Evolutionary conservation across 805 yeast genomes (phyloP).

Genomic region (Candida succiphila): DNA sequence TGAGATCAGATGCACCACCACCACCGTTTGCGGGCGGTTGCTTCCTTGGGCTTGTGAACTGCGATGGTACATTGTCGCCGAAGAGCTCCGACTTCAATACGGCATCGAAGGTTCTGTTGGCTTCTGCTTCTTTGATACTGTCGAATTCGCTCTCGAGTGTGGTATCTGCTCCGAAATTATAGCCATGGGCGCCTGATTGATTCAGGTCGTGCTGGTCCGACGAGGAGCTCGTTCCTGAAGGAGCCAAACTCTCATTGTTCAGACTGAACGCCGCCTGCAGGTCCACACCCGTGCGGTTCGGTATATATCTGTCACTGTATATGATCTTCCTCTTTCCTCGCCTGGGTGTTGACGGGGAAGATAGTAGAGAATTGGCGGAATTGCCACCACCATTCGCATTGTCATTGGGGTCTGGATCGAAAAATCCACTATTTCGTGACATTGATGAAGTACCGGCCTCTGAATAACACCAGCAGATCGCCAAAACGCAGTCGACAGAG

Average conservation of each 20-base stretch:
- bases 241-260: slow-evolving; percentile 11
- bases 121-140: slow-evolving; percentile 63
- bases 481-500: too few relatives aligned
- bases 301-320: slow-evolving; percentile 82
- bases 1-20: background rate
- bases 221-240: too few relatives aligned
- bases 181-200: background rate
- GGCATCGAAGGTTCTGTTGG: slow-evolving; percentile 78
- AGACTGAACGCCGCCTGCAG: slow-evolving; percentile 76
- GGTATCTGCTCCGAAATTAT: slow-evolving; percentile 4
- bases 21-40: background rate
- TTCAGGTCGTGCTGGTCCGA: too few relatives aligned
- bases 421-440: too few relatives aligned
- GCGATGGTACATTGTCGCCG: slow-evolving; percentile 68
- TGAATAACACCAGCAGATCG: too few relatives aligned
- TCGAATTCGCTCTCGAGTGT: slow-evolving; percentile 52
- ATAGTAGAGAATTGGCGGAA: slow-evolving; percentile 7
- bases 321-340: slow-evolving; percentile 33
- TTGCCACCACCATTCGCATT: background rate
- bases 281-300: slow-evolving; percentile 78
- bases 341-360: slow-evolving; percentile 38
- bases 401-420: too few relatives aligned
- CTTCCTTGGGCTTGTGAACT: slow-evolving; percentile 5
- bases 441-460: too few relatives aligned
- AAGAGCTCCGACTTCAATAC: slow-evolving; percentile 83